Percentiles rank a stretch among this genome's conserved stretches.
Conservation (phyloP, 257 asterid species). For the Ligustrum vulgare region DNA sequence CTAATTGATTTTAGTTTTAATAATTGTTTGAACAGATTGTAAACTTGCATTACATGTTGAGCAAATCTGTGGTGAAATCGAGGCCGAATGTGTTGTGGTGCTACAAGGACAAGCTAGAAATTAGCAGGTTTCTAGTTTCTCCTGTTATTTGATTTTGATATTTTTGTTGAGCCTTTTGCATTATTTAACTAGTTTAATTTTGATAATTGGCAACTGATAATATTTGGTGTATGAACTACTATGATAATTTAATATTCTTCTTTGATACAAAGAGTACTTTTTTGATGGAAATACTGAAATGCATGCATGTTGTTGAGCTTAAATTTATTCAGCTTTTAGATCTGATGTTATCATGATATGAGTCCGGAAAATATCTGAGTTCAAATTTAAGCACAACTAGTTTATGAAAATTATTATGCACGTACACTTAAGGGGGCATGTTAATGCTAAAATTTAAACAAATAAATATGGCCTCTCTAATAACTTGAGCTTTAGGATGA, state of each 20-base stretch:
- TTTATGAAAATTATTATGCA: neutral
- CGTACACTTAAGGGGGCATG: neutral
- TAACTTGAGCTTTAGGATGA: neutral
- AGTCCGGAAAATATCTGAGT: neutral
- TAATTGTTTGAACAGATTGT: conserved; percentile 49
- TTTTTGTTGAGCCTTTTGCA: neutral
- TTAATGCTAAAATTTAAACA: neutral
- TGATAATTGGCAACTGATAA: conserved; percentile 8
- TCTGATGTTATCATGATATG: neutral
- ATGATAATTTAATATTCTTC: neutral
- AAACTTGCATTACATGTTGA: conserved; percentile 70
- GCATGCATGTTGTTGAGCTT: neutral
- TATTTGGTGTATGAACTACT: neutral
- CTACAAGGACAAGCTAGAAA: conserved; percentile 86
- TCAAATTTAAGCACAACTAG: neutral
- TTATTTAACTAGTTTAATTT: neutral
- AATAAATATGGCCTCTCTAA: neutral
- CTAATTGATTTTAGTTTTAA: neutral
- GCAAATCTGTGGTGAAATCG: conserved; percentile 66
- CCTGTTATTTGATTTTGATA: neutral
- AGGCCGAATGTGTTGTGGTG: conserved; percentile 91
- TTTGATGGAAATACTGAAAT: neutral
- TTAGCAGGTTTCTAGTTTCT: conserved; percentile 63
- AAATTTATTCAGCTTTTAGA: neutral
- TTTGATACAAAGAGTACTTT: neutral